Percentiles rank a stretch among this genome's conserved stretches.
These are phyloP conservation scores for Mycena kentingensis DNA, from an alignment of 768 basidiomycete species.

Conservation along the genomic window DNA sequence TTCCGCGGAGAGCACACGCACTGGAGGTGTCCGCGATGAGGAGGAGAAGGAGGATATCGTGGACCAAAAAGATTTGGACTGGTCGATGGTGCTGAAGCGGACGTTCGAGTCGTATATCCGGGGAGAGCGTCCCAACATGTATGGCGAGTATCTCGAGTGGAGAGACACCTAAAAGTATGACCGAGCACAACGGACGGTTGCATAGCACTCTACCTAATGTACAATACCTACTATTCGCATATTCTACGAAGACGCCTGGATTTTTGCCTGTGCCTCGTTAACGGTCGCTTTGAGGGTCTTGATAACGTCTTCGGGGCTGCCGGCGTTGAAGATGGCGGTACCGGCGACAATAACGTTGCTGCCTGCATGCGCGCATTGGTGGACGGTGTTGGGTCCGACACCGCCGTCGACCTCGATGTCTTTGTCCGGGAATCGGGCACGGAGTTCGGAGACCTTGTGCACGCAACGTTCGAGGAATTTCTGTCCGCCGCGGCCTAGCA, in stretches of 20 bases:
- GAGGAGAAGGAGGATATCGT: conserved; percentile 48
- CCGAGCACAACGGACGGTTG: conserved; percentile 5
- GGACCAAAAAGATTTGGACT: conserved; percentile 82
- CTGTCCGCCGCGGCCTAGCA: conserved; percentile 85
- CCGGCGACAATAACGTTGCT: conserved; percentile 99
- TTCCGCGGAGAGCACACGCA: conserved; percentile 2
- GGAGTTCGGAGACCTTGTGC: conserved; percentile 89
- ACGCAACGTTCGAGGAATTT: conserved; percentile 94
- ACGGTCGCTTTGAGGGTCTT: conserved; percentile 68
- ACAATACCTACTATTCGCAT: background rate
- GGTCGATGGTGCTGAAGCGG: conserved; percentile 93
- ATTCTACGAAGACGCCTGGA: conserved; percentile 7
- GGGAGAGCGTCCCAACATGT: conserved; percentile 92
- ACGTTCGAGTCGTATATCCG: conserved; percentile 93
- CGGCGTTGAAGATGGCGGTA: conserved; percentile 87
- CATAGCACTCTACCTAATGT: conserved; percentile 1
- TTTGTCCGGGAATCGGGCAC: conserved; percentile 86
- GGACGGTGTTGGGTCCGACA: conserved; percentile 89
- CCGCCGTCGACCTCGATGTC: conserved; percentile 99
- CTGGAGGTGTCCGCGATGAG: conserved; percentile 46
- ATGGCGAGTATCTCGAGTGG: conserved; percentile 79
- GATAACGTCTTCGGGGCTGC: conserved; percentile 81
- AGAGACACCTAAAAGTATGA: conserved; percentile 23
- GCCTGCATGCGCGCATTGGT: conserved; percentile 90
- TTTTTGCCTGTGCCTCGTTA: conserved; percentile 61